Conservation (phyloP, 2,329 filamentous ascomycete species). For the Trichoderma gracile region DNA sequence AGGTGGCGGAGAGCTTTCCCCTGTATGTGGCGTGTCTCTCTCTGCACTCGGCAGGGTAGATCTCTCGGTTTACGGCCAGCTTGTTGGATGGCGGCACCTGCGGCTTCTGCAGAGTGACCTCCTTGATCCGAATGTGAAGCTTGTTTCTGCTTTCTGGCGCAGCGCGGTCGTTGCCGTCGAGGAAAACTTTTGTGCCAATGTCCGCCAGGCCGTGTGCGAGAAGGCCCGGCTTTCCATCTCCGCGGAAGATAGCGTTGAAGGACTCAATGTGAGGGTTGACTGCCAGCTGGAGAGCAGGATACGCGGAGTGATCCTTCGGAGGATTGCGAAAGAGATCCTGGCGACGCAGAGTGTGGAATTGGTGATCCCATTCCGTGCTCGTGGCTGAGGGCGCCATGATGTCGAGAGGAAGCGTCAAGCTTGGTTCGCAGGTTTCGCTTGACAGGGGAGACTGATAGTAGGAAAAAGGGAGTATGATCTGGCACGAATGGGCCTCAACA, state of each 20-base stretch:
- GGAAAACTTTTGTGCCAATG: constrained; percentile 84
- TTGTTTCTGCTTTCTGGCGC: constrained; percentile 66
- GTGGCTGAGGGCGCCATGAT: constrained; percentile 60
- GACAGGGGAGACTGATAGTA: background rate
- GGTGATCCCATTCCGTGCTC: constrained; percentile 74
- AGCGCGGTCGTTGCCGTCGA: constrained; percentile 74
- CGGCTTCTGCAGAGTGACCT: constrained; percentile 80
- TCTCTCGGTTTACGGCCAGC: constrained; percentile 77
- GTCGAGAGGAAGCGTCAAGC: constrained; percentile 17
- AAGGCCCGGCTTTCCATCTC: constrained; percentile 59
- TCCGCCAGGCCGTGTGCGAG: constrained; percentile 77
- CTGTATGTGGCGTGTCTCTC: constrained; percentile 91
- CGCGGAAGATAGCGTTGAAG: constrained; percentile 86
- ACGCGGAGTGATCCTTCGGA: constrained; percentile 82
- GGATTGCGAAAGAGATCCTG: constrained; percentile 88
- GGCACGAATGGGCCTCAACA: background rate
- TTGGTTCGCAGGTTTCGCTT: background rate
- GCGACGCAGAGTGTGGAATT: constrained; percentile 82
- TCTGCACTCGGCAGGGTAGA: constrained; percentile 89
- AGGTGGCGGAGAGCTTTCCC: constrained; percentile 77
- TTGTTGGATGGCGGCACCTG: constrained; percentile 81
- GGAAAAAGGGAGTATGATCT: background rate
- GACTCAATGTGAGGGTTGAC: constrained; percentile 91
- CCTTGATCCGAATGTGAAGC: constrained; percentile 74
- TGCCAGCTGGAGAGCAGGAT: constrained; percentile 81